Evolutionary conservation across 345 rosid genomes (phyloP), one percentile per base, ranked within the genome.

Genomic region (Diplotaxis tenuifolia): DNA sequence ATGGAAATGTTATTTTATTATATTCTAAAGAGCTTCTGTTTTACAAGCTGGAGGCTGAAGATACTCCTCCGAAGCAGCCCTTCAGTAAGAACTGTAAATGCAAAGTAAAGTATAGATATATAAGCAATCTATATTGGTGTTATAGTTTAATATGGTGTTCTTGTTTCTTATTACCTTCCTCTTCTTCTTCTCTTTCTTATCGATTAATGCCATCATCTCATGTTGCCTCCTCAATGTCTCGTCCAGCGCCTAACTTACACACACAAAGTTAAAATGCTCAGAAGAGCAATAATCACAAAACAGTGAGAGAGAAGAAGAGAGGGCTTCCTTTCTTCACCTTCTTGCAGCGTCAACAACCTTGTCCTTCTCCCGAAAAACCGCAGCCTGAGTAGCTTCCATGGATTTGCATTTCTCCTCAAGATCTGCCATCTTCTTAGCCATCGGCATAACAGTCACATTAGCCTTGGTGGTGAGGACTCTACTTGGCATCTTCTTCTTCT

Each of bases 361-460:
- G 84, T 88, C 88, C 67, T 85, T 95, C 75, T 87, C 96, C 1
- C 83, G 67, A 4, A 87, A 78, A 79, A 88, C 31, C 7, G 64
- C 40, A 27, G 84, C 82, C 70, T 82, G 86, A 27, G 65, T 36
- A 28, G n/a, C n/a, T n/a, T 70, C 75, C 58, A 95, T 71, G 47
- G 34, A 34, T 15, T 42, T 80, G 57, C 82, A 79, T 70, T 80
- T 88, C 74, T 88, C 90, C 69, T 95, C 97, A 65, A 92, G 59
- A 15, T 86, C 88, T n/a, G 88, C 79, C 82, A 95, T 86, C 68
- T 92, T 90, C 75, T 79, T 81, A 84, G 82, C 76, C 90, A 95
- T 82, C 9, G 75, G 67, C 79, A 83, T n/a, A n/a, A n/a, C n/a
- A n/a, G n/a, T n/a, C n/a, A 21, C 49, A 14, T 42, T n/a, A 0